Conservation (phyloP, 345 rosid genomes). For the Bruguiera parviflora region DNA sequence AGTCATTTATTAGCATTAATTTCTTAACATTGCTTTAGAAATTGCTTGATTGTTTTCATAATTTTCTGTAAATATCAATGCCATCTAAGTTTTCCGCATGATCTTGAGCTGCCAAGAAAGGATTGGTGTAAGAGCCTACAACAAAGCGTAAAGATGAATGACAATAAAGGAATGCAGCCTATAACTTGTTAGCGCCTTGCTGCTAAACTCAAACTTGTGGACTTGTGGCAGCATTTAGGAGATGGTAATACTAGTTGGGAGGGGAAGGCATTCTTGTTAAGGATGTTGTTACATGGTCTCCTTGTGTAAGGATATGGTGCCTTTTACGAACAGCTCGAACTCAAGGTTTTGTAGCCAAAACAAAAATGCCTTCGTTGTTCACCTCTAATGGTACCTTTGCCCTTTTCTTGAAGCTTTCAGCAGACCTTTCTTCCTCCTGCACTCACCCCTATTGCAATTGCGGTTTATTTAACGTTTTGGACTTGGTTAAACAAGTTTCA, state of each 20-base stretch:
- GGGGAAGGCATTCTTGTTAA: slow-evolving; percentile 31
- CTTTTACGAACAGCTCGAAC: slow-evolving; percentile 54
- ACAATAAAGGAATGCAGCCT: neutral
- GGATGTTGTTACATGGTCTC: slow-evolving; percentile 29
- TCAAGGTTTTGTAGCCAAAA: slow-evolving; percentile 16
- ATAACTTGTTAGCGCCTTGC: neutral
- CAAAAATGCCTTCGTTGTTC: slow-evolving; percentile 22
- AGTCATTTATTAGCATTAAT: too few relatives aligned
- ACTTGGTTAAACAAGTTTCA: neutral
- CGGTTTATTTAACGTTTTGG: neutral
- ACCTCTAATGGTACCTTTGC: slow-evolving; percentile 17
- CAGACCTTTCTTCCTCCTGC: slow-evolving; percentile 26
- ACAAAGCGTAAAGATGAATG: neutral
- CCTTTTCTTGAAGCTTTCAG: slow-evolving; percentile 33
- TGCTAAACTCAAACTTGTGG: slow-evolving; percentile 36
- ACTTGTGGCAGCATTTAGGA: slow-evolving; percentile 50
- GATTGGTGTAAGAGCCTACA: too few relatives aligned
- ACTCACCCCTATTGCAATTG: slow-evolving; percentile 28
- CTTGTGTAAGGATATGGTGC: slow-evolving; percentile 51
- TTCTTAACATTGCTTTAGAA: too few relatives aligned
- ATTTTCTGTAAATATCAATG: too few relatives aligned
- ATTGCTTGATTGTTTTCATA: too few relatives aligned
- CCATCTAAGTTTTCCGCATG: too few relatives aligned
- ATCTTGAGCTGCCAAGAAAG: too few relatives aligned
- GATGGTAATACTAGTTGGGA: slow-evolving; percentile 32